Evolutionary conservation across 306 rosid species (phyloP), one percentile per base, ranked within the genome.

Genomic region (Aeschynomene evenia): DNA sequence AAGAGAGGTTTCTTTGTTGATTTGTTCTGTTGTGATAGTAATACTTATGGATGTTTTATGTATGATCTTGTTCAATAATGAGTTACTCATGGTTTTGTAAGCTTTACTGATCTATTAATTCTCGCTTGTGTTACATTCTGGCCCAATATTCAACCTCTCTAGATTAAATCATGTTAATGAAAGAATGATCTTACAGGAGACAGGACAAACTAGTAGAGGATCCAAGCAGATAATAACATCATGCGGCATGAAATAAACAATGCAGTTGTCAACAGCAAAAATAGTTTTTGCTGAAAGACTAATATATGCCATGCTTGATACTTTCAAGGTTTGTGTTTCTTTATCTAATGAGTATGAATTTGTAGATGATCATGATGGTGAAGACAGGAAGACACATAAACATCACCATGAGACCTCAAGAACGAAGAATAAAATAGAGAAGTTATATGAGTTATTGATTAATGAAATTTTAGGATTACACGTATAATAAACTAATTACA

Each of bases 11-110:
- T 66, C n/a, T 14, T 22, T 15, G 56, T 26, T 56, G 54, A n/a
- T n/a, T n/a, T 19, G 40, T 51, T 68, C 29, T 61, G 54, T 39
- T 61, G 54, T 63, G 63, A 73, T 58, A 4, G 14, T 37, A 52
- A 26, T 23, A 34, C n/a, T 28, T 69, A 20, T 11, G 26, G 49
- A 67, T 59, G 57, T 39, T 16, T 22, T 53, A 6, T 39, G 60
- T 49, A 5, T 7, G 66, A 51, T 59, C 75, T 16, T 23, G 64
- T 37, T 52, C 22, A 24, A 34, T 58, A 48, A 31, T 59, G 62
- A 48, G 42, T 23, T 7, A 31, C 1, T 48, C 62, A n/a, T 48
- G 8, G 23, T 2, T 56, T 34, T 71, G 31, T 6, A 12, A 10
- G 26, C 22, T 71, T 46, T 46, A 46, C 69, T 33, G 6, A 29